Evolutionary conservation across 179 eudicot species (phyloP).

Genomic region (Drosera spatulata): DNA sequence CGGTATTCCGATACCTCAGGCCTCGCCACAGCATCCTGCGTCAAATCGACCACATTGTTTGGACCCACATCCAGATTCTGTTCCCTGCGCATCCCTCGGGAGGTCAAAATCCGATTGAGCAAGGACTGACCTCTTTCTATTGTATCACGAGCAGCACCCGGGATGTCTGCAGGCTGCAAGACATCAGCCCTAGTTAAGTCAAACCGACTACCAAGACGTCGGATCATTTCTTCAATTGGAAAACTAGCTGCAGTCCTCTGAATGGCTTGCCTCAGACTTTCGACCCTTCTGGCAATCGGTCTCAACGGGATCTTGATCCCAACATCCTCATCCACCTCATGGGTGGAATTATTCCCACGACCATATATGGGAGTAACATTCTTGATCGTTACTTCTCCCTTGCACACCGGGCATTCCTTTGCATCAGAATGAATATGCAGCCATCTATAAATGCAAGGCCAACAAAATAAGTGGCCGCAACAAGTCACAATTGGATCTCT

Average conservation of each 20-base stretch:
- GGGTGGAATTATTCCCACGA: slow-evolving; percentile 33
- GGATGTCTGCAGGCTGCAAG: slow-evolving; percentile 26
- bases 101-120: slow-evolving; percentile 46
- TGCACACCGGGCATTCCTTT: slow-evolving; percentile 74
- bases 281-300: slow-evolving; percentile 66
- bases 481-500: slow-evolving; percentile 68
- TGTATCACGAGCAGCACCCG: slow-evolving; percentile 26
- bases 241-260: slow-evolving; percentile 53
- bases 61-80: slow-evolving; percentile 24
- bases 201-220: slow-evolving; percentile 73
- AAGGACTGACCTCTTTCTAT: slow-evolving; percentile 39
- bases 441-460: slow-evolving; percentile 86
- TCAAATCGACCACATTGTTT: slow-evolving; percentile 43
- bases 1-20: slow-evolving; percentile 27
- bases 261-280: slow-evolving; percentile 85
- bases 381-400: slow-evolving; percentile 75
- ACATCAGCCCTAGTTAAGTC: slow-evolving; percentile 48
- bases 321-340: slow-evolving; percentile 34
- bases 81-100: slow-evolving; percentile 61
- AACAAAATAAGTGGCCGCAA: slow-evolving; percentile 82
- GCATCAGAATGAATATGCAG: slow-evolving; percentile 59
- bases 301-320: slow-evolving; percentile 54
- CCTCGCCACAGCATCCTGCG: slow-evolving; percentile 27
- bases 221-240: slow-evolving; percentile 88
- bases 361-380: slow-evolving; percentile 88